These are phyloP conservation scores for Phaffomyces thermotolerans DNA, from an alignment of 805 yeast genomes.

Conservation along the genomic window DNA sequence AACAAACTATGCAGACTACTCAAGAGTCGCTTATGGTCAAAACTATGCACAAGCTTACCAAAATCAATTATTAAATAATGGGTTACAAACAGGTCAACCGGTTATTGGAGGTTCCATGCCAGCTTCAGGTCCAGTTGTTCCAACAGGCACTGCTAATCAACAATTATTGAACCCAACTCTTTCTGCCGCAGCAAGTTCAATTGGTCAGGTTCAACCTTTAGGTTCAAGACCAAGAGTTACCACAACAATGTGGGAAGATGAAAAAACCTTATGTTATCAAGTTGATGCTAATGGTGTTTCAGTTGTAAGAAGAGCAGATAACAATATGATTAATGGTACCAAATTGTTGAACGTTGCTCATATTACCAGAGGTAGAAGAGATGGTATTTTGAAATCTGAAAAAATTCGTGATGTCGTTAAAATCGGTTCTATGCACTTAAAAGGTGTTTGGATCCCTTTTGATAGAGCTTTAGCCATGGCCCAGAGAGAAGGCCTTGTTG, in stretches of 20 bases:
- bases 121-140: neutral
- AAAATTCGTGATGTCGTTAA: conserved; percentile 74
- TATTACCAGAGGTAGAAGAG: conserved; percentile 83
- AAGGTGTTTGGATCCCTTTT: conserved; percentile 88
- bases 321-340: conserved; percentile 81
- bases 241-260: conserved; percentile 90
- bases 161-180: neutral
- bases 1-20: conserved; percentile 18
- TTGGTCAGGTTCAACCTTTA: conserved; percentile 25
- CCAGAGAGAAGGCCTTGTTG: conserved; percentile 67
- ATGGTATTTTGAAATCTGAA: conserved; percentile 74
- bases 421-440: conserved; percentile 80
- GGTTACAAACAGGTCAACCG: neutral
- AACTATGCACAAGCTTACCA: conserved; percentile 19
- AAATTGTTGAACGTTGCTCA: conserved; percentile 77
- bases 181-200: neutral
- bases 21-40: conserved; percentile 21
- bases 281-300: conserved; percentile 77
- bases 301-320: conserved; percentile 79
- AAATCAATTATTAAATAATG: conserved; percentile 10
- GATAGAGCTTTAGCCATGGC: conserved; percentile 80
- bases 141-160: neutral
- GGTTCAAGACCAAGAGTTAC: conserved; percentile 52
- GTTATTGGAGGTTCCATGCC: neutral
- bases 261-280: conserved; percentile 76